Evolutionary conservation across 1,139 yeast genomes (phyloP), one percentile per base, ranked within the genome.

Genomic region (Waltiozyma sp.): DNA sequence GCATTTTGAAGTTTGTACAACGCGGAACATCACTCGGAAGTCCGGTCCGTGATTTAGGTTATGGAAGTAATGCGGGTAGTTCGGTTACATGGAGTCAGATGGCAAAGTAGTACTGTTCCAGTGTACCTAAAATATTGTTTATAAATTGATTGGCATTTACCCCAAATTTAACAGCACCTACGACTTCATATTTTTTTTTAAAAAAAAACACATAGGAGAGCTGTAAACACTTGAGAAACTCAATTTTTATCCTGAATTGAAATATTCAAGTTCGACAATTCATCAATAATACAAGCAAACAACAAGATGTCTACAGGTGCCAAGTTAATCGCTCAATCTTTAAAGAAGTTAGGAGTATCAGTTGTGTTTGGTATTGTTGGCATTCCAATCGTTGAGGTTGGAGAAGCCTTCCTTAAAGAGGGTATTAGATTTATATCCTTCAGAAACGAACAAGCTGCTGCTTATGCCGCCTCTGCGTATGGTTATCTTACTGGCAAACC

Each of bases 291-390:
- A 5, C 34, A n/a, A 31, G 11, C 34, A 31, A n/a, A n/a, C n/a
- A n/a, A n/a, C n/a, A n/a, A 15, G 18, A 43, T 38, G 44, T 40
- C 47, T 1, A 38, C 55, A 2, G 59, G 59, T 13, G 57, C 59
- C 1, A 43, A 41, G 6, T 45, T 54, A 4, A 48, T 77, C 41
- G 80, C 82, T 0, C 56, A 58, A 34, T 49, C 71, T 0, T 61
- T 79, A 14, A 61, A 62, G 40, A 57, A 59, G 19, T 64, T 77
- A 19, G 80, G 77, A 2, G 73, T 78, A 19, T 64, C 65, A 28
- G 69, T 68, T 21, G 72, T 78, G 2, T 79, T 79, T 58, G 86
- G 86, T 4, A 68, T 79, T 28, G 86, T 79, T 10, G 86, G 86
- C 0, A 79, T 79, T 40, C 86, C 86, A 2, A 76, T 79, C 13